Base-by-base conservation (phyloP, 2,329 filamentous ascomycete species). In the Aureobasidium sp. region DNA sequence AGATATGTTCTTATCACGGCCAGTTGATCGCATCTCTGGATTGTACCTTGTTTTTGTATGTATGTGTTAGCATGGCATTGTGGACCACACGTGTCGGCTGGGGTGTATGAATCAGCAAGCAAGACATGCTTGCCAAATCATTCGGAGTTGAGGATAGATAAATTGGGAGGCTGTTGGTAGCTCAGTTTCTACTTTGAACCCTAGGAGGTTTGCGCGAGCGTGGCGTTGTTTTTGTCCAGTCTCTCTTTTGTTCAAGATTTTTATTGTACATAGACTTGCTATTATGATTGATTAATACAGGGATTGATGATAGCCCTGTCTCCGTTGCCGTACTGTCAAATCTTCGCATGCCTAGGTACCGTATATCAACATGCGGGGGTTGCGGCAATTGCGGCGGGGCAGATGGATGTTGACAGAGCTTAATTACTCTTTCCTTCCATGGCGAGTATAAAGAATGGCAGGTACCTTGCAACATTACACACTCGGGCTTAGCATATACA, bases 1-100 rank as follows among this genome's bases (percentile, higher is more conserved):
- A 75, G 72, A 61, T 76, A 76, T 67, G 74, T 76, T n/a, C 65
- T 76, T 58, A 74, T 76, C 52, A 75, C 72, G 25, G 74, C 74
- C 58, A 74, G 73, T 66, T 76, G 65, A 70, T 42, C 27, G 47
- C 17, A 49, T 1, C n/a, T n/a, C n/a, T n/a, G 34, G 34, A 37
- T 6, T 52, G 27, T 39, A 4, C 22, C 29, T 34, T 34, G 9
- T 31, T 49, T 15, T 22, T 44, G n/a, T 42, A 27, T 52, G 49
- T 39, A 39, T 52, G 29, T 39, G 37, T 22, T 17, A 37, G 47
- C 47, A 49, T 49, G 1, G 15, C 29, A 49, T 17, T n/a, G 3
- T 7, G 47, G 47, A 3, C 11, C 20, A 20, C 1, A 12, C 2
- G 6, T 2, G 2, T n/a, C 31, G 45, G 6, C 14, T 12, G 17